Conservation (phyloP, 192 early-diverging fungal species). For the Coemansia sp. region DNA sequence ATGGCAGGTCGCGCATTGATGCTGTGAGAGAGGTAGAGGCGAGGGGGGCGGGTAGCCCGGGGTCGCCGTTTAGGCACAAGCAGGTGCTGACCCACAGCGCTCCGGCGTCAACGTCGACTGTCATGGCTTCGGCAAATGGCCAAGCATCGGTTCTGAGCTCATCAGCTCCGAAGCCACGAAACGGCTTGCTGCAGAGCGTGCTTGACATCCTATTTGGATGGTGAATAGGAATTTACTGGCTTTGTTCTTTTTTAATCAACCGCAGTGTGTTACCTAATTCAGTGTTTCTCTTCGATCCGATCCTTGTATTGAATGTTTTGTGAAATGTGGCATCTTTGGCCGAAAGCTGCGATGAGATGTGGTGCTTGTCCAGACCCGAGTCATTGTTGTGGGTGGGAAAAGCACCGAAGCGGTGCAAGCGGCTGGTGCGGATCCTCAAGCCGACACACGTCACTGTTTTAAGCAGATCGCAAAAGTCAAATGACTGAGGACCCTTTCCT, state of each 20-base stretch:
- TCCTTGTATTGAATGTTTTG: no score
- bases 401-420: no score
- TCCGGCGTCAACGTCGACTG: slow-evolving; percentile 2
- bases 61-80: slow-evolving; percentile 34
- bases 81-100: not conserved
- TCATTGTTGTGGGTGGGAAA: no score
- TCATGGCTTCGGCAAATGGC: slow-evolving; percentile 11
- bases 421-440: no score
- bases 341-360: no score
- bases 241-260: not conserved
- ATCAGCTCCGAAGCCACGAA: slow-evolving; percentile 28
- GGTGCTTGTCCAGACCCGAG: no score
- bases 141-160: slow-evolving; percentile 18
- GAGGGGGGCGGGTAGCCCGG: slow-evolving; percentile 1
- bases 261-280: not conserved
- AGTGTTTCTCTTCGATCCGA: not conserved
- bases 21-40: slow-evolving; percentile 9
- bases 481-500: not conserved
- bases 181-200: slow-evolving; percentile 49
- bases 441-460: no score
- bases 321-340: no score
- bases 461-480: not conserved
- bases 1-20: slow-evolving; percentile 11
- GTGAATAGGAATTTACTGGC: slow-evolving; percentile 4
- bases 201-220: slow-evolving; percentile 50